Conservation (phyloP, 768 basidiomycete species). For the Calvatia gigantea region DNA sequence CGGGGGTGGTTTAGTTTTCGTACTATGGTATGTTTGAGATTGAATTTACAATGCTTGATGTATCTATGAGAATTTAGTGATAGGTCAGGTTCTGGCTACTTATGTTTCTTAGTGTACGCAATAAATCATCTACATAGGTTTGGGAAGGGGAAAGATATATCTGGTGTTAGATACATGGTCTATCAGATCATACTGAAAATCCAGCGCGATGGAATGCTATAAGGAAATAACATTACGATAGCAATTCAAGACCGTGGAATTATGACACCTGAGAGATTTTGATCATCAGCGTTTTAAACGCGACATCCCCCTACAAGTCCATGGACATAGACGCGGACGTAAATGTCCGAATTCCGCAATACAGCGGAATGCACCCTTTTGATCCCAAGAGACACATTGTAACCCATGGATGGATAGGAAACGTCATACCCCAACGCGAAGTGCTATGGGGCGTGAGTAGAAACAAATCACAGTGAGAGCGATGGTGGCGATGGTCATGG, state of each 20-base stretch:
- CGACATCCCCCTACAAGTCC: not conserved
- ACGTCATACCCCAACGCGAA: conserved; percentile 28
- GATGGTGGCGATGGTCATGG: conserved; percentile 32
- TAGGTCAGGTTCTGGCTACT: not conserved
- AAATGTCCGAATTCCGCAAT: no score
- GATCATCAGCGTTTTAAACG: not conserved
- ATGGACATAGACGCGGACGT: not conserved
- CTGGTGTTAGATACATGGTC: not conserved
- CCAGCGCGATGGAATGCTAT: not conserved
- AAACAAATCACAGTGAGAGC: conserved; percentile 37
- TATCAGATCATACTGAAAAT: not conserved
- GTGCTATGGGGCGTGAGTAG: conserved; percentile 33
- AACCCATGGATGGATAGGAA: no score
- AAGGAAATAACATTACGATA: not conserved
- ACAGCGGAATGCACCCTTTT: no score
- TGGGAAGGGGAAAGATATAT: not conserved
- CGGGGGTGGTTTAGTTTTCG: no score
- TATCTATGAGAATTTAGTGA: not conserved
- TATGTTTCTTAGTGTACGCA: no score
- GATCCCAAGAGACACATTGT: no score
- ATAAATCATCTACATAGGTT: no score
- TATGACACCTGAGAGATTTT: conserved; percentile 1
- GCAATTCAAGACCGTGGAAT: not conserved
- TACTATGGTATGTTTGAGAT: no score
- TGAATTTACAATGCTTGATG: not conserved